Conservation (phyloP, 225 moss, liverwort and hornwort genomes). For the Rhytidiadelphus loreus region DNA sequence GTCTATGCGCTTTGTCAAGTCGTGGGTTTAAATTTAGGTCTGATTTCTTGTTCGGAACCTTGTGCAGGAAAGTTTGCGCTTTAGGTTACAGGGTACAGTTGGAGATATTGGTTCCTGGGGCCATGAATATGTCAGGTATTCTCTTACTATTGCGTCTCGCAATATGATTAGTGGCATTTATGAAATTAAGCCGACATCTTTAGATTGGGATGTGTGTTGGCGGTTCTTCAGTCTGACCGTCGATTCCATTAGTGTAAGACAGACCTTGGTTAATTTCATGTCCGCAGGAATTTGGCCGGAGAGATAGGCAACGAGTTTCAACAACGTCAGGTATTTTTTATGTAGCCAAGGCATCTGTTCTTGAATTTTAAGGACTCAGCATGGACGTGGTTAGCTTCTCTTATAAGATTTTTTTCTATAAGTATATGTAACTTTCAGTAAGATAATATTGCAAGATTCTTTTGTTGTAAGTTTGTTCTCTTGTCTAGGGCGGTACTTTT, state of each 20-base stretch:
- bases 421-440: neutral
- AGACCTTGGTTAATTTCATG: neutral
- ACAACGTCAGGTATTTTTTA: conserved; percentile 66
- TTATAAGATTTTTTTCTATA: neutral
- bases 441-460: neutral
- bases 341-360: neutral
- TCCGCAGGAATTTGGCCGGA: conserved; percentile 77
- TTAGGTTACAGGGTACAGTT: conserved; percentile 78
- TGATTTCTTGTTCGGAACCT: neutral
- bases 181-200: neutral
- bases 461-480: neutral
- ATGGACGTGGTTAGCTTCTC: neutral
- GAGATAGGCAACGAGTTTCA: conserved; percentile 95
- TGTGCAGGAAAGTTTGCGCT: conserved; percentile 84
- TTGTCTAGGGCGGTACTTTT: neutral
- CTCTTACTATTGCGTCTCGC: neutral
- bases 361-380: neutral
- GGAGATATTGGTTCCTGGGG: conserved; percentile 99
- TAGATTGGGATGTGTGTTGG: neutral
- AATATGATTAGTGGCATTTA: neutral
- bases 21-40: neutral
- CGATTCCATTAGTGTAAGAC: neutral
- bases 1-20: neutral
- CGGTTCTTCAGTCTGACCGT: neutral
- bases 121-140: conserved; percentile 93